Percentiles rank a stretch among this genome's conserved stretches.
Evolutionary conservation across 352 stramenopile genomes (phyloP).

Genomic region (Pythium dissotocum): DNA sequence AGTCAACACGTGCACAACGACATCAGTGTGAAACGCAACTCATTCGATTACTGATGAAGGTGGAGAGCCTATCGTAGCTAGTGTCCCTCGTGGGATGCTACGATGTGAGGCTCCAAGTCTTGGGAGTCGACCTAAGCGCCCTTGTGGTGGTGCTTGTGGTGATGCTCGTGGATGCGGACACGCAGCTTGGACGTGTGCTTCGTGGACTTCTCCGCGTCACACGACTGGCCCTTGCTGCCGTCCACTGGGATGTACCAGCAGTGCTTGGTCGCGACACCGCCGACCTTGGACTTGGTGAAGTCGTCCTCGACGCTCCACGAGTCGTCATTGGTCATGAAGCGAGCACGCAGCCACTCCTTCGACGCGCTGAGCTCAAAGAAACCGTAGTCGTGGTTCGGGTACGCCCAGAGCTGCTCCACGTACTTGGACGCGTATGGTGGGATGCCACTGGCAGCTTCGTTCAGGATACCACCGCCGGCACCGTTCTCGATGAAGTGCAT

Average conservation of each 20-base stretch:
- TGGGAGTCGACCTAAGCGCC: background rate
- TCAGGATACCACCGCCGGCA: conserved; percentile 70
- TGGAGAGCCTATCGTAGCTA: background rate
- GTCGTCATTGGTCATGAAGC: conserved; percentile 69
- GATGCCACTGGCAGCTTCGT: conserved; percentile 67
- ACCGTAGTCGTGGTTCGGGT: conserved; percentile 64
- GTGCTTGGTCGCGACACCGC: conserved; percentile 62
- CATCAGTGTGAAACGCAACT: background rate
- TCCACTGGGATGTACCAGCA: conserved; percentile 74
- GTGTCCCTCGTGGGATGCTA: no score
- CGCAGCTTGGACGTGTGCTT: conserved; percentile 1
- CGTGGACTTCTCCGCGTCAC: conserved; percentile 16
- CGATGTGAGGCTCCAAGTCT: no score
- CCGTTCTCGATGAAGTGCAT: conserved; percentile 84
- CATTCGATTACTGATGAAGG: background rate
- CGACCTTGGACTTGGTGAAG: conserved; percentile 43
- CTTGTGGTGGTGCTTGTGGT: conserved; percentile 20
- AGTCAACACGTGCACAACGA: no score
- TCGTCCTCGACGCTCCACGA: conserved; percentile 56
- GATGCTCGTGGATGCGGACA: conserved; percentile 3
- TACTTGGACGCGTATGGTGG: conserved; percentile 56
- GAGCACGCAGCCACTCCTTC: conserved; percentile 59
- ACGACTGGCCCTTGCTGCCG: conserved; percentile 33
- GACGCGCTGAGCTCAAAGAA: conserved; percentile 68
- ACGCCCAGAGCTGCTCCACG: conserved; percentile 66